These are phyloP conservation scores for Termitomyces sp. DNA, from an alignment of 768 basidiomycete genomes.

Conservation along the genomic window DNA sequence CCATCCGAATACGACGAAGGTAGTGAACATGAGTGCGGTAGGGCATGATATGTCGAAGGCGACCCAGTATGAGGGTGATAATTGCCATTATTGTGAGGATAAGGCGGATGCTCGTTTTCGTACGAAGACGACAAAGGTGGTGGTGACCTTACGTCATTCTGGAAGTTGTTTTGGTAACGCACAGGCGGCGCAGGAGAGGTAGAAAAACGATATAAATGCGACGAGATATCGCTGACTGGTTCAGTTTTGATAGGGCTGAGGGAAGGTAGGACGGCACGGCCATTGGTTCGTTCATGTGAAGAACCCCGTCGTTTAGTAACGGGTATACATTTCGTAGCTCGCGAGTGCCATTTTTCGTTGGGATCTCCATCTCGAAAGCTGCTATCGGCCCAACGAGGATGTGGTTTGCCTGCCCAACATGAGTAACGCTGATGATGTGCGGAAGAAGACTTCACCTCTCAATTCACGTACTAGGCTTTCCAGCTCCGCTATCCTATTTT, in stretches of 20 bases:
- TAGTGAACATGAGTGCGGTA: conserved; percentile 17
- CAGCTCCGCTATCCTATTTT: conserved; percentile 87
- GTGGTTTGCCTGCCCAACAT: conserved; percentile 62
- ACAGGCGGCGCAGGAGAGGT: conserved; percentile 52
- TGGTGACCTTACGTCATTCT: conserved; percentile 36
- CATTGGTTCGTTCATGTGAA: conserved; percentile 30
- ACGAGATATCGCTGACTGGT: conserved; percentile 40
- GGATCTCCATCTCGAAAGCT: conserved; percentile 77
- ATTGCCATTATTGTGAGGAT: conserved; percentile 12
- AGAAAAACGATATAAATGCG: conserved; percentile 65
- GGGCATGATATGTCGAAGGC: conserved; percentile 21
- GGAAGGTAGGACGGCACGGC: conserved; percentile 36
- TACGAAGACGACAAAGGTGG: conserved; percentile 27
- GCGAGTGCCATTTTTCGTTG: conserved; percentile 82
- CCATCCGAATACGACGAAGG: conserved; percentile 34
- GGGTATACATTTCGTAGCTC: conserved; percentile 63
- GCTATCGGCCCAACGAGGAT: conserved; percentile 81
- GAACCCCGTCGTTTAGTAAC: conserved; percentile 34
- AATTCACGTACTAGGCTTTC: conserved; percentile 89
- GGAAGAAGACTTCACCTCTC: conserved; percentile 43
- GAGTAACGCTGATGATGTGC: conserved; percentile 5
- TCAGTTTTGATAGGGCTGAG: conserved; percentile 69
- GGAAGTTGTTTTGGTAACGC: conserved; percentile 48
- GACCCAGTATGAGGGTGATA: conserved; percentile 18
- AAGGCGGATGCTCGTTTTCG: conserved; percentile 29